A percentile compares a stretch with the other conserved stretches of the same genome.
Evolutionary conservation across 192 early-diverging fungal genomes (phyloP).

Genomic region (Phycomyces nitens): DNA sequence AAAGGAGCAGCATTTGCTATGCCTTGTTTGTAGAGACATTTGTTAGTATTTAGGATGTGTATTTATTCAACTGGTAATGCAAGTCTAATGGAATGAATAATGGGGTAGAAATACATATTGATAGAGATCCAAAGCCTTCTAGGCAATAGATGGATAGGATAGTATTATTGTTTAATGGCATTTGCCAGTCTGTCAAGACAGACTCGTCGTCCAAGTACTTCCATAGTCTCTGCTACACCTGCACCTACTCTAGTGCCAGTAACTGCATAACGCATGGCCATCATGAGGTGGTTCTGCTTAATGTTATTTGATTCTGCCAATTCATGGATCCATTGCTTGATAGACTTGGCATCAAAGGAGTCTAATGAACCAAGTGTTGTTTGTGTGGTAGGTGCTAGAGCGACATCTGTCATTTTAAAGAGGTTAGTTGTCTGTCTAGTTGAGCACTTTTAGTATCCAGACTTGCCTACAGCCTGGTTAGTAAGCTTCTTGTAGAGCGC

Average conservation of each 20-base stretch:
- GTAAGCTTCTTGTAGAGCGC: conserved; percentile 37
- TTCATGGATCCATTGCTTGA: conserved; percentile 38
- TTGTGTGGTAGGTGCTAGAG: background rate
- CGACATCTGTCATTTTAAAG: background rate
- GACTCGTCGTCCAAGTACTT: conserved; percentile 41
- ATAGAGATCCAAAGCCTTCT: too few species aligned
- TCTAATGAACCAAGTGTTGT: background rate
- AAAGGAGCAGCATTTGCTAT: too few species aligned
- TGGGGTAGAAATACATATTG: too few species aligned
- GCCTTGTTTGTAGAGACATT: too few species aligned
- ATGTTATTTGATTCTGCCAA: conserved; percentile 35
- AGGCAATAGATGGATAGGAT: too few species aligned
- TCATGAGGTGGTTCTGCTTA: conserved; percentile 55
- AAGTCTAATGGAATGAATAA: too few species aligned
- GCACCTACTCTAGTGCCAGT: conserved; percentile 62
- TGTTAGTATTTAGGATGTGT: too few species aligned
- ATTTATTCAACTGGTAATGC: too few species aligned
- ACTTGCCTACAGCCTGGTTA: conserved; percentile 29
- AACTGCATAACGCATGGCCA: conserved; percentile 59
- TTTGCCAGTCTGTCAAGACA: conserved; percentile 26
- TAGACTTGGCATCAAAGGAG: conserved; percentile 25
- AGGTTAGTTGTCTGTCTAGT: too few species aligned
- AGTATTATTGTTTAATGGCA: background rate
- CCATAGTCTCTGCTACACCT: conserved; percentile 51
- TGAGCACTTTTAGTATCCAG: background rate